Evolutionary conservation across 345 rosid species (phyloP), one percentile per base, ranked within the genome.

Genomic region (Eucalyptus curtisii): DNA sequence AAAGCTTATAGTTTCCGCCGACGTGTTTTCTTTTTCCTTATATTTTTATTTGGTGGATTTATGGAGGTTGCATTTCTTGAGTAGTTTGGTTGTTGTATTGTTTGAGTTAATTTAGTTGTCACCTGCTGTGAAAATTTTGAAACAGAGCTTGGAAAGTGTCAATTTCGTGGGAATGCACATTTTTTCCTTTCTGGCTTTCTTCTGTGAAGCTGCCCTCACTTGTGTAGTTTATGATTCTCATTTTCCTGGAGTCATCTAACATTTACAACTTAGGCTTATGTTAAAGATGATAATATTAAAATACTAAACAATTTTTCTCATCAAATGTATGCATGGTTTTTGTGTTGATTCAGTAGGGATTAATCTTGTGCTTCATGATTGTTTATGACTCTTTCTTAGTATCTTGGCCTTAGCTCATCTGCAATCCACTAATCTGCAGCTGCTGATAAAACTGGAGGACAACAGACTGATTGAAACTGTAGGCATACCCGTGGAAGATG

Each of bases 391-490:
- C 84, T 89, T 89, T 85, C 48, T 49, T 81, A 50, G 82, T 76
- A 76, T 76, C 47, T 40, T 86, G 49, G 49, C 22, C 33, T 45
- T 45, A 27, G 50, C 49, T 49, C 47, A 86, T 52, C 24, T 45
- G 49, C 37, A 89, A 76, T 49, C 59, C 53, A 20, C 31, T 12
- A 68, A 89, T 31, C 89, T 94, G 89, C 89, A 98, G 99, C 89
- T 97, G 52, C 87, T 98, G 92, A 86, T 97, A 87, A 96, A 95
- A 93, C 91, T 97, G 93, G 96, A 95, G 87, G 99, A 98, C 90
- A 94, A 94, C 91, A 92, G 97, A 87, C 92, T 98, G 92, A 92
- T 98, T n/a, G 99, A 98, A 95, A 96, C 99, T 85, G 99, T 97
- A 49, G 99, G 99, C 53, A 98, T 98, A 91, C 99, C 99, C 3